Evolutionary conservation across 2,329 filamentous ascomycete genomes (phyloP).

Genomic region (Ascochyta clinopodiicola): DNA sequence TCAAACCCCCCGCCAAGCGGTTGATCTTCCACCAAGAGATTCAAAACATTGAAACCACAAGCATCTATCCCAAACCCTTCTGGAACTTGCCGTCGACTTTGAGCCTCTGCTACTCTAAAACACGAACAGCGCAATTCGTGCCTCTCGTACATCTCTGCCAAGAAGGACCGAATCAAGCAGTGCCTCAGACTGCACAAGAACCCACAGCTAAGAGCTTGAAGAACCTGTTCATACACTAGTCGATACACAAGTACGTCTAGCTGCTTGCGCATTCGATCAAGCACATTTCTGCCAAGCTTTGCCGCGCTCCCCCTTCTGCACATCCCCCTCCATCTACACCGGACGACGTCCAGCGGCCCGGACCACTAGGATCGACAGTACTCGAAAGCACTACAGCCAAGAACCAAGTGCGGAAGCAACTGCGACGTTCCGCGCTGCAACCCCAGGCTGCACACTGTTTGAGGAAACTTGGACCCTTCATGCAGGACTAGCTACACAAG

Average conservation of each 20-base stretch:
- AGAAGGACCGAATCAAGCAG: constrained; percentile 31
- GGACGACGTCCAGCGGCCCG: constrained; percentile 24
- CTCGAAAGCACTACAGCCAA: constrained; percentile 28
- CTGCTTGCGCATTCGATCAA: constrained; percentile 30
- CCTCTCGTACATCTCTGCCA: constrained; percentile 30
- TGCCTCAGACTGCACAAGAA: constrained; percentile 19
- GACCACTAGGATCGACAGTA: constrained; percentile 27
- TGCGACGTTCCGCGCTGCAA: constrained; percentile 44
- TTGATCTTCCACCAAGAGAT: constrained; percentile 30
- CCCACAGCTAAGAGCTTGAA: constrained; percentile 32
- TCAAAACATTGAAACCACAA: constrained; percentile 35
- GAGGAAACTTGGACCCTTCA: constrained; percentile 12
- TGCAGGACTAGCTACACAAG: constrained; percentile 18
- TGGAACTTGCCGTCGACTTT: constrained; percentile 23
- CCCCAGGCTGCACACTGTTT: constrained; percentile 15
- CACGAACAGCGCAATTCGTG: constrained; percentile 24
- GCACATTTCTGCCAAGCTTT: constrained; percentile 27
- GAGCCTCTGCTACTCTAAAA: constrained; percentile 19
- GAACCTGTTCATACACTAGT: constrained; percentile 29
- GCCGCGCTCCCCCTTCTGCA: constrained; percentile 19
- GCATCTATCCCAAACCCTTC: constrained; percentile 28
- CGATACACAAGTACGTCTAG: constrained; percentile 29
- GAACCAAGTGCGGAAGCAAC: constrained; percentile 27
- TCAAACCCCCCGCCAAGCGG: constrained; percentile 34
- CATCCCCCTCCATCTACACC: constrained; percentile 23